Conservation (phyloP, 1,284 basidiomycete species). For the Ceratobasidium sp. region DNA sequence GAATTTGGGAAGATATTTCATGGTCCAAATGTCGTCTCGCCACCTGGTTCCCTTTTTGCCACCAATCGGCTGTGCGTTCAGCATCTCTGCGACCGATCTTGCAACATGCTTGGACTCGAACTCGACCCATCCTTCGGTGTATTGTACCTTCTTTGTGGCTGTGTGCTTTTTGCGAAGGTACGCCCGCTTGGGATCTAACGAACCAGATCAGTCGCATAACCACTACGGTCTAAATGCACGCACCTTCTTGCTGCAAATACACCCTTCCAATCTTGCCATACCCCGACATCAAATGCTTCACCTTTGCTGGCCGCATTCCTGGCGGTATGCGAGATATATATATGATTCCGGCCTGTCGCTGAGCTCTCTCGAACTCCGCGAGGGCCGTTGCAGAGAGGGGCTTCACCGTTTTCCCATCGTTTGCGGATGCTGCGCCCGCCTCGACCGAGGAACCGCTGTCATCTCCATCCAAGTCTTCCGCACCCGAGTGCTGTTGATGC, state of each 20-base stretch:
- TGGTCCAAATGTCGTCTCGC: constrained; percentile 99
- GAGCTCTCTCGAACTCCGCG: constrained; percentile 73
- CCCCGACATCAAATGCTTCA: constrained; percentile 89
- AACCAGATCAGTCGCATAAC: not conserved
- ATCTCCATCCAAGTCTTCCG: not conserved
- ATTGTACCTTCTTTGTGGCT: constrained; percentile 84
- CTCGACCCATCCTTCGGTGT: constrained; percentile 98
- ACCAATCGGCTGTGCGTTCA: constrained; percentile 96
- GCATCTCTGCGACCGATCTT: constrained; percentile 89
- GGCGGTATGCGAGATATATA: constrained; percentile 98
- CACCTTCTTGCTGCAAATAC: constrained; percentile 89
- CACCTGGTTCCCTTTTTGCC: constrained; percentile 92
- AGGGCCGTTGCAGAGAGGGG: constrained; percentile 77
- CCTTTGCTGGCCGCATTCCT: constrained; percentile 98
- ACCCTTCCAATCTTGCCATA: constrained; percentile 87
- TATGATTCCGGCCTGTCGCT: constrained; percentile 82
- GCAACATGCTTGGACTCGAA: constrained; percentile 94
- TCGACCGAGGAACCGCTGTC: not conserved
- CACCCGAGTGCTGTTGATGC: not conserved
- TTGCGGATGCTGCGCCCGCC: not conserved
- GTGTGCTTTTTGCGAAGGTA: constrained; percentile 81
- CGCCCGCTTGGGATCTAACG: constrained; percentile 76
- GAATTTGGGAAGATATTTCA: constrained; percentile 98
- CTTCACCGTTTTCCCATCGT: constrained; percentile 52
- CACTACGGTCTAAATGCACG: constrained; percentile 48